Evolutionary conservation across 2,329 filamentous ascomycete genomes (phyloP).

Genomic region (Geosmithia putterillii): DNA sequence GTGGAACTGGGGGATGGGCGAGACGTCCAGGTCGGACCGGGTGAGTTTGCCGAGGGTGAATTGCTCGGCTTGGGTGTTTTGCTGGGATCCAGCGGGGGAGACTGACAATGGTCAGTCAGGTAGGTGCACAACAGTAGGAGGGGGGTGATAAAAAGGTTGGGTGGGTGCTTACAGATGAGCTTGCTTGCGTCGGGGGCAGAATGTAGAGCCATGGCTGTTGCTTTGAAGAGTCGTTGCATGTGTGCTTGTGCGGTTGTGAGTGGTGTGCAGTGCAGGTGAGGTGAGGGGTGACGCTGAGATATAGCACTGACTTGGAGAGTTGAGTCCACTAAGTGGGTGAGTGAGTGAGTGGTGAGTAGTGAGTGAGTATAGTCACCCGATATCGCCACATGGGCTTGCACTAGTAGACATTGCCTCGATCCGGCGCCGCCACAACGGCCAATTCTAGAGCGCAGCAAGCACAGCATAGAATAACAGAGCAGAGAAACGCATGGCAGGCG

Average conservation of each 20-base stretch:
- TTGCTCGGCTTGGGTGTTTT: constrained; percentile 57
- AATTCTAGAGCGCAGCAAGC: no score
- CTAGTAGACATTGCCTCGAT: no score
- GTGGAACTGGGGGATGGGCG: constrained; percentile 76
- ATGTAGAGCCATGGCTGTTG: constrained; percentile 31
- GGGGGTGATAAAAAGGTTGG: background rate
- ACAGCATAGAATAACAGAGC: no score
- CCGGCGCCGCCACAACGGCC: no score
- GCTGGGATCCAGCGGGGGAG: constrained; percentile 48
- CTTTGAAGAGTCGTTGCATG: background rate
- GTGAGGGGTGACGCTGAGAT: background rate
- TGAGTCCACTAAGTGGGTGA: no score
- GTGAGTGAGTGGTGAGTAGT: no score
- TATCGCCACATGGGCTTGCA: no score
- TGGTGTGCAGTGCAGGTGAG: constrained; percentile 4
- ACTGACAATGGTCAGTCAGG: constrained; percentile 31
- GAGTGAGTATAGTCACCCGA: no score
- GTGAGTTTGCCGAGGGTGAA: constrained; percentile 55
- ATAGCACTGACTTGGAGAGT: no score
- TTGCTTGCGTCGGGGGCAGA: constrained; percentile 25
- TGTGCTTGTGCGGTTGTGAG: background rate
- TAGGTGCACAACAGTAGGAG: background rate
- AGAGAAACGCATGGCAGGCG: no score
- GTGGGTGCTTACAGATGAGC: constrained; percentile 32
- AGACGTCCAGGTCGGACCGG: constrained; percentile 43